These are phyloP conservation scores for Melastoma malabathricum DNA, from an alignment of 345 rosid species.

Conservation along the genomic window DNA sequence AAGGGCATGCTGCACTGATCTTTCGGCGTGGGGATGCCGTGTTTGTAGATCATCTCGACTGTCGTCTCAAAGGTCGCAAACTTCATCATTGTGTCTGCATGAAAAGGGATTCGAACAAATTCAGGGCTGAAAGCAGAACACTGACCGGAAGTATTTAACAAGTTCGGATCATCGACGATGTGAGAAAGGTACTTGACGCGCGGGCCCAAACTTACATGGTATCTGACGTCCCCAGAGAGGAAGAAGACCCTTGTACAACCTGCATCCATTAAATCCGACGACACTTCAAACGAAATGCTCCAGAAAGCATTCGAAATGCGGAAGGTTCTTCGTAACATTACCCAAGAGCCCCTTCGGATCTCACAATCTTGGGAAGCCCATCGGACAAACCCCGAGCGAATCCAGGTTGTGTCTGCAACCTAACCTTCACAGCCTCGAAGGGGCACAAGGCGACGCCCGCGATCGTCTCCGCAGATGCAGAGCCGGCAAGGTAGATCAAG, in stretches of 20 bases:
- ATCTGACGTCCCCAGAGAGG: conserved; percentile 99
- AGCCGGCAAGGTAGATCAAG: conserved; percentile 81
- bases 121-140: too few species aligned
- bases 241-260: conserved; percentile 75
- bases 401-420: conserved; percentile 94
- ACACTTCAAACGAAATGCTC: not conserved
- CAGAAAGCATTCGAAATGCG: too few species aligned
- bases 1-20: conserved; percentile 59
- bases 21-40: conserved; percentile 66
- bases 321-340: conserved; percentile 10
- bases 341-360: conserved; percentile 64
- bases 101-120: too few species aligned
- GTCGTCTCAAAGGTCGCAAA: conserved; percentile 78
- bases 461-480: conserved; percentile 84
- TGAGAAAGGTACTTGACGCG: too few species aligned
- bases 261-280: conserved; percentile 13
- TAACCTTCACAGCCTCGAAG: conserved; percentile 88
- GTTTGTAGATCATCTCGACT: conserved; percentile 76
- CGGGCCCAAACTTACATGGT: conserved; percentile 54
- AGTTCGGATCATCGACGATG: too few species aligned
- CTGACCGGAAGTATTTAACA: too few species aligned
- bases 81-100: conserved; percentile 93
- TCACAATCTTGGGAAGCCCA: conserved; percentile 74
- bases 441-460: conserved; percentile 94
- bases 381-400: conserved; percentile 86